Evolutionary conservation across 495 filamentous ascomycete genomes (phyloP), one percentile per base, ranked within the genome.

Genomic region (Neurospora cerealis): DNA sequence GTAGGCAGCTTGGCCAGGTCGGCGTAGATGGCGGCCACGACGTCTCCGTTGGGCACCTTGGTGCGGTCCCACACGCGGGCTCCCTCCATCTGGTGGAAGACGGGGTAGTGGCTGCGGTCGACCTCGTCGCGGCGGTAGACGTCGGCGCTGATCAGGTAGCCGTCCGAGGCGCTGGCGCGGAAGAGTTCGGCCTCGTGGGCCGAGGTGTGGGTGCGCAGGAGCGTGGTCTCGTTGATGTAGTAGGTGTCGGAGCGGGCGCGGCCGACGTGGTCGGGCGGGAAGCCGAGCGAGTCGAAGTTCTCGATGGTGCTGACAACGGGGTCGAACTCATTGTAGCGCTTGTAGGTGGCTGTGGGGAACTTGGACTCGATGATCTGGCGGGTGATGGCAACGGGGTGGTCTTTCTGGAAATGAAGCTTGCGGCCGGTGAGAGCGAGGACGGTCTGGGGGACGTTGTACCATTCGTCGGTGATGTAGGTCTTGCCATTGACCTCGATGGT

Each of bases 51-150:
- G 8, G 88, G 83, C 8, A 88, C 84, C 73, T 84, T 85, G 28
- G 71, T 80, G 13, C 94, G 89, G 81, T 96, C 93, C 96, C 96
- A 99, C 73, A 94, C 90, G 75, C 91, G 86, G 9, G 95, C 95
- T 17, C 94, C 96, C 80, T 99, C 96, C 94, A 98, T 98, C 84
- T 99, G 96, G 83, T 99, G 96, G 82, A 99, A 99, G 73, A 97
- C 88, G 4, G 96, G 96, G 85, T 97, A 98, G 81, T 99, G 96
- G 76, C 89, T 93, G 71, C 93, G 90, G 80, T 99, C 96, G 78
- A 99, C 91, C 37, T 95, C 94, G 87, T 99, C 96, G 73, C 96
- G 88, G 28, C 96, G 90, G 83, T 98, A 99, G 15, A 99, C 96
- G 81, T 99, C 96, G n/a, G 94, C 96, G 74, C 90, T 91, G 77